A percentile compares a stretch with the other conserved stretches of the same genome.
phyloP scores from a whole-genome alignment of 169 alveolate genomes.

The Condylostoma magnum region DNA sequence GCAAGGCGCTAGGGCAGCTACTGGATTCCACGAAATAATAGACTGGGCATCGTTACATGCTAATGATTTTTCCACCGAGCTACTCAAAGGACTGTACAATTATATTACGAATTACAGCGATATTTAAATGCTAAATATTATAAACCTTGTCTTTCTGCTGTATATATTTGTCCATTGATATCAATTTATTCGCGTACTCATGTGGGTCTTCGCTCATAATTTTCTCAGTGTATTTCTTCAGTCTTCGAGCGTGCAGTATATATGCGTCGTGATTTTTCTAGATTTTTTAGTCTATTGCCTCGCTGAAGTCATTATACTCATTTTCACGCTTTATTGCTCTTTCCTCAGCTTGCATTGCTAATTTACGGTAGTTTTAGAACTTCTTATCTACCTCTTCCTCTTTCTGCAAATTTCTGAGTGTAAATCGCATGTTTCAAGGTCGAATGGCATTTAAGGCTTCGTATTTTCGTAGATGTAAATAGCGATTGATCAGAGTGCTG shows the following conservation, averaged over 20 bases:
- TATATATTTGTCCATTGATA: too few relatives aligned
- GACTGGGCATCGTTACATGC: too few relatives aligned
- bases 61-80: too few relatives aligned
- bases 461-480: slow-evolving; percentile 39
- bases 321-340: neutral
- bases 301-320: neutral
- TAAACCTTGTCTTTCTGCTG: too few relatives aligned
- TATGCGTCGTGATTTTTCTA: neutral
- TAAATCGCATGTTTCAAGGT: slow-evolving; percentile 44
- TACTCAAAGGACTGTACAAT: too few relatives aligned
- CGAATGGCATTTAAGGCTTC: slow-evolving; percentile 46
- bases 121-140: too few relatives aligned
- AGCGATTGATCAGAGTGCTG: slow-evolving; percentile 49
- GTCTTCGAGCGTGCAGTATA: neutral
- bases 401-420: slow-evolving; percentile 17
- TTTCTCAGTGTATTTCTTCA: neutral
- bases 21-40: too few relatives aligned
- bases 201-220: neutral
- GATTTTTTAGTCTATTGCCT: slow-evolving; percentile 5
- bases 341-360: slow-evolving; percentile 1
- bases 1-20: too few relatives aligned
- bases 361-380: neutral
- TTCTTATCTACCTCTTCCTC: neutral
- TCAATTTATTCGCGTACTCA: slow-evolving; percentile 23
- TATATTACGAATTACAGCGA: too few relatives aligned